phyloP scores from a whole-genome alignment of 2,329 filamentous ascomycete species.

The Colletotrichum shisoi region DNA sequence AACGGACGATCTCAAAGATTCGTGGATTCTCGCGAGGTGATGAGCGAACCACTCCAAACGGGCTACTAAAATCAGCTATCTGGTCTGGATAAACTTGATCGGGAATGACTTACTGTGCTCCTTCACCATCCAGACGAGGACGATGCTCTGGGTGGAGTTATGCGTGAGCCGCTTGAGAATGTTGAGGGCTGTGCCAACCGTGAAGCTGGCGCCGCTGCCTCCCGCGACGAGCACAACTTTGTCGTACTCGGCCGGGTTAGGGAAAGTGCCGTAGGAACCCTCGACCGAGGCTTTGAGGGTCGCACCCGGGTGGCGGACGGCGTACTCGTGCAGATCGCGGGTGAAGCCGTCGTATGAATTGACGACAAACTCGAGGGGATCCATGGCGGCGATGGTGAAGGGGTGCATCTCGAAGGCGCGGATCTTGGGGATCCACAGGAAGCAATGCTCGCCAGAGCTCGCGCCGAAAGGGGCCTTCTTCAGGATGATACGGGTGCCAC shows the following conservation, averaged over 20 bases:
- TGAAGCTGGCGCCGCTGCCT: constrained; percentile 68
- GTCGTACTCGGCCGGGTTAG: constrained; percentile 50
- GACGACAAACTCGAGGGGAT: constrained; percentile 66
- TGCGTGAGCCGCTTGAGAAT: constrained; percentile 46
- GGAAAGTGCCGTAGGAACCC: constrained; percentile 62
- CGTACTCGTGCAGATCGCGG: constrained; percentile 57
- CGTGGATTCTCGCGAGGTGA: constrained; percentile 47
- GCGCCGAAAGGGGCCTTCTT: constrained; percentile 58
- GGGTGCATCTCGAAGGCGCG: constrained; percentile 67
- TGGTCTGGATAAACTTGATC: background rate
- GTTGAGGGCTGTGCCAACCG: constrained; percentile 52
- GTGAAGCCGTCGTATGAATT: constrained; percentile 66
- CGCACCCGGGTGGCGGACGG: constrained; percentile 53
- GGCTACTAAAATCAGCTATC: constrained; percentile 42
- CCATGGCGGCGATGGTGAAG: constrained; percentile 65
- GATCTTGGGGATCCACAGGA: constrained; percentile 69
- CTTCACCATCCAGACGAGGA: constrained; percentile 54
- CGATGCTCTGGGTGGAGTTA: constrained; percentile 44
- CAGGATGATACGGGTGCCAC: constrained; percentile 64
- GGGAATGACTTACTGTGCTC: constrained; percentile 47
- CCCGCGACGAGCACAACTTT: constrained; percentile 43
- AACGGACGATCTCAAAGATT: constrained; percentile 46
- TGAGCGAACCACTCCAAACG: constrained; percentile 51
- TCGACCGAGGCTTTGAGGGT: constrained; percentile 58
- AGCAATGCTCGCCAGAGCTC: constrained; percentile 67